These are phyloP conservation scores for Penicillium olsonii DNA, from an alignment of 2,329 filamentous ascomycete species.

Conservation along the genomic window DNA sequence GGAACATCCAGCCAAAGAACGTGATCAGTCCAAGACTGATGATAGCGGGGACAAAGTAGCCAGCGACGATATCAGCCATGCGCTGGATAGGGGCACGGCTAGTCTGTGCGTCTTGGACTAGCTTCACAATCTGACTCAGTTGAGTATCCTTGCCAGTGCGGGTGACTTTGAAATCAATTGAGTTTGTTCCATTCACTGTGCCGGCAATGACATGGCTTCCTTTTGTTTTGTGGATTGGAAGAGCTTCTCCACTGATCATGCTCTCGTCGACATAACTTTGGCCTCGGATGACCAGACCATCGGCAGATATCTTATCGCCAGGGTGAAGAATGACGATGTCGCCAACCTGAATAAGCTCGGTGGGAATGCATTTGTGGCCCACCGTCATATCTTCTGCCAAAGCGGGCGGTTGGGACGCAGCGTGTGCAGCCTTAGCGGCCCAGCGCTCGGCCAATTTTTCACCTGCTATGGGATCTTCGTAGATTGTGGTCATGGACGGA, in stretches of 20 bases:
- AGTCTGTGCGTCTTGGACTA: slow-evolving; percentile 97
- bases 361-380: slow-evolving; percentile 71
- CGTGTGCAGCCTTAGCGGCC: slow-evolving; percentile 35
- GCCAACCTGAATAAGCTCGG: slow-evolving; percentile 89
- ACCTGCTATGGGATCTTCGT: slow-evolving; percentile 88
- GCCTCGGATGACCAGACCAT: slow-evolving; percentile 81
- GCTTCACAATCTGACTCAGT: slow-evolving; percentile 93
- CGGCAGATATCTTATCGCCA: slow-evolving; percentile 94
- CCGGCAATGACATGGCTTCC: slow-evolving; percentile 82
- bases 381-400: slow-evolving; percentile 20
- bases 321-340: slow-evolving; percentile 92
- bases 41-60: slow-evolving; percentile 91
- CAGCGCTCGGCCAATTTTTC: slow-evolving; percentile 85
- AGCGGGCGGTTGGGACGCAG: slow-evolving; percentile 6
- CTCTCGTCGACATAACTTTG: slow-evolving; percentile 96
- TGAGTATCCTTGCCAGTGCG: slow-evolving; percentile 93
- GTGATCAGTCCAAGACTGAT: slow-evolving; percentile 80
- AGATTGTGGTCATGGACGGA: slow-evolving; percentile 96
- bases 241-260: slow-evolving; percentile 97
- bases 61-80: slow-evolving; percentile 85
- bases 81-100: slow-evolving; percentile 91
- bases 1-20: slow-evolving; percentile 89
- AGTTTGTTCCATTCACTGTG: slow-evolving; percentile 91
- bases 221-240: slow-evolving; percentile 87
- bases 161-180: slow-evolving; percentile 88